Conservation (phyloP, 108 stramenopile genomes). For the Cyclotella cryptica region DNA sequence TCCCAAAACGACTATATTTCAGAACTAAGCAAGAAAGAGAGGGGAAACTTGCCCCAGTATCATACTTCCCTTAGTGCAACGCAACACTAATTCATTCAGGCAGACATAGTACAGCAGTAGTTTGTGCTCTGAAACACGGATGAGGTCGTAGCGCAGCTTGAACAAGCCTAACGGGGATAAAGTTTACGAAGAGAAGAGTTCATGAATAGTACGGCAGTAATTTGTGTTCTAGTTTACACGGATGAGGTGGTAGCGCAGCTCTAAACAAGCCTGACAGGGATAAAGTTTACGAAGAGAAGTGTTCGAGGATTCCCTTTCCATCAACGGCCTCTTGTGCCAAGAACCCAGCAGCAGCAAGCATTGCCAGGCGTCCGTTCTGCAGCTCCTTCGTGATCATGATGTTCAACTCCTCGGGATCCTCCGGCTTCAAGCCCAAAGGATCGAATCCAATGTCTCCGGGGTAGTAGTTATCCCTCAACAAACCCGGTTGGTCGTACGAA, state of each 20-base stretch:
- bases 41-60: too few relatives aligned
- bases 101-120: too few relatives aligned
- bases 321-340: constrained; percentile 55
- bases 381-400: constrained; percentile 70
- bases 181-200: constrained; percentile 50
- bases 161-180: not conserved
- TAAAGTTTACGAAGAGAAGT: constrained; percentile 40
- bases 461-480: constrained; percentile 58
- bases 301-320: constrained; percentile 80
- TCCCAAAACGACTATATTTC: too few relatives aligned
- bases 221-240: not conserved
- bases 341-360: constrained; percentile 45
- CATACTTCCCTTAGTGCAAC: too few relatives aligned
- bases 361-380: constrained; percentile 48
- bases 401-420: constrained; percentile 65
- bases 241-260: not conserved
- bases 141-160: not conserved
- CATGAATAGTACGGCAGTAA: too few relatives aligned
- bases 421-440: constrained; percentile 86
- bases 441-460: constrained; percentile 89
- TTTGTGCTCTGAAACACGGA: not conserved
- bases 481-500: constrained; percentile 49
- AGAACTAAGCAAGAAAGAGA: too few relatives aligned
- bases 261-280: not conserved
- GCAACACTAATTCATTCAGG: too few relatives aligned